Evolutionary conservation across 345 rosid genomes (phyloP), one percentile per base, ranked within the genome.

Genomic region (Nephelium lappaceum): DNA sequence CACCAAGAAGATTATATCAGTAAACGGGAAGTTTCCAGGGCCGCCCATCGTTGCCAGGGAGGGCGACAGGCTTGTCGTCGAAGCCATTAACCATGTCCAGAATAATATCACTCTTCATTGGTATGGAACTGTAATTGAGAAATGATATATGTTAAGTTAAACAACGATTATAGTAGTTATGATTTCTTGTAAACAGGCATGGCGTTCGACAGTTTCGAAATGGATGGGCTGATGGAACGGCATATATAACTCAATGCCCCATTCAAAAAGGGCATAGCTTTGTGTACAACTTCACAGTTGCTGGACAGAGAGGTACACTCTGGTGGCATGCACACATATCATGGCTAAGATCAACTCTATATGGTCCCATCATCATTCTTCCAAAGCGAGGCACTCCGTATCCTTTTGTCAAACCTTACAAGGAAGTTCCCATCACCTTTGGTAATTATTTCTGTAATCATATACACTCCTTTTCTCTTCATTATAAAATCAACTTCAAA

Each of bases 341-440:
- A 39, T 93, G 98, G 98, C 84, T 91, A 7, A 84, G 98, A 81
- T 77, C 98, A 60, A 87, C 97, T 71, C 55, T 95, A 45, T 85
- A 93, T 61, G 98, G 97, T 69, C 90, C 95, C 6, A 66, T 92
- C 2, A 86, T 93, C 79, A 87, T 93, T 69, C 92, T 93, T 65
- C 98, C 98, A 57, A 86, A 84, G 75, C 84, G 5, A 2, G 90
- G 89, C 14, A 84, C 80, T 78, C 84, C 95, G 72, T 92, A 93
- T 77, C 98, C 97, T 1, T 92, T 93, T 68, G 45, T 85, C 49
- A 92, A 89, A 75, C 98, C 97, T 23, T 76, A 89, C 86, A 89
- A 89, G 85, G 93, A 92, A 89, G 85, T 89, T 81, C 92, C 95
- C 21, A 84, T 95, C 80, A 66, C 81, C 80, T 83, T 93, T 60